A percentile compares a stretch with the other conserved stretches of the same genome.
Conservation (phyloP, 2,329 filamentous ascomycete species). For the Juglanconis sp. region DNA sequence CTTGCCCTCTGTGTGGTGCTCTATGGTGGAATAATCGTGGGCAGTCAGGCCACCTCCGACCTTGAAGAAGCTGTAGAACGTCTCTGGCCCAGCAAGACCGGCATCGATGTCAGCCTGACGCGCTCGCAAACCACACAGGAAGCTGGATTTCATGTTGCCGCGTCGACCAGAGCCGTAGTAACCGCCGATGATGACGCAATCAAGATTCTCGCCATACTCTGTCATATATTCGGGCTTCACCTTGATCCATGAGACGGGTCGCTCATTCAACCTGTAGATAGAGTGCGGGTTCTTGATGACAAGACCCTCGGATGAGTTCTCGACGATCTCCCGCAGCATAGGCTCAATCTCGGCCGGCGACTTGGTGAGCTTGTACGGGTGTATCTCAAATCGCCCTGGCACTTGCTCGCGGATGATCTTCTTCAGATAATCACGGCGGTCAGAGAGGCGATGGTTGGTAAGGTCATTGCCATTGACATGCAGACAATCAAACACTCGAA, state of each 20-base stretch:
- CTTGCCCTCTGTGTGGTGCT: conserved; percentile 83
- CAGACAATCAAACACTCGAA: conserved; percentile 85
- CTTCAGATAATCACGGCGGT: conserved; percentile 73
- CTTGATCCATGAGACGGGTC: conserved; percentile 96
- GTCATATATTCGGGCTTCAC: conserved; percentile 99
- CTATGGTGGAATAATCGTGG: conserved; percentile 79
- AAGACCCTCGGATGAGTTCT: conserved; percentile 82
- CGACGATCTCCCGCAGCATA: conserved; percentile 76
- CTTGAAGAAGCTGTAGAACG: conserved; percentile 93
- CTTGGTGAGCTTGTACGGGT: conserved; percentile 65
- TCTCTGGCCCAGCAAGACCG: conserved; percentile 59
- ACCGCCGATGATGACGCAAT: conserved; percentile 84
- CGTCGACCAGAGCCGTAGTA: conserved; percentile 87
- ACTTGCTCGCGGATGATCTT: conserved; percentile 63
- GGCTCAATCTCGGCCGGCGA: conserved; percentile 73
- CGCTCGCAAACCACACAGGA: conserved; percentile 81
- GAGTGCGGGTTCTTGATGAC: conserved; percentile 92
- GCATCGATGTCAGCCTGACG: conserved; percentile 63
- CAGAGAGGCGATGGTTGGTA: conserved; percentile 77
- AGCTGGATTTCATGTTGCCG: conserved; percentile 80
- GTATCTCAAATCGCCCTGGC: conserved; percentile 77
- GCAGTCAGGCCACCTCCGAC: conserved; percentile 91
- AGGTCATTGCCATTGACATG: conserved; percentile 79
- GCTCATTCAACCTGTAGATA: conserved; percentile 79
- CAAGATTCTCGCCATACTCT: conserved; percentile 89